Base-by-base conservation (phyloP, 148 eudicot species). In the Dianthus caryophyllus region DNA sequence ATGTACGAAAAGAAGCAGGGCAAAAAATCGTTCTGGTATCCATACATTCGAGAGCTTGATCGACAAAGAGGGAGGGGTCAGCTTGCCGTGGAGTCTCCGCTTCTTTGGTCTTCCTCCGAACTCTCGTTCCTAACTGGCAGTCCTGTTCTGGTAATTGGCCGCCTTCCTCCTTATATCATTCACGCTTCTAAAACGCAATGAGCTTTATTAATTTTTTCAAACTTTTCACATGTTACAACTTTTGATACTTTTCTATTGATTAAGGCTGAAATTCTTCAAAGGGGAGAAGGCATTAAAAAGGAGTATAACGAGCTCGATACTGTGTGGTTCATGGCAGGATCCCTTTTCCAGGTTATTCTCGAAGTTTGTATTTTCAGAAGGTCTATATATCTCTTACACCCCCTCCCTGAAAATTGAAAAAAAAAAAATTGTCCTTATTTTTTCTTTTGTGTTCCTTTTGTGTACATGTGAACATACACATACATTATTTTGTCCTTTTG, bases 1-100 rank as follows among this genome's bases (percentile, higher is more conserved):
- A 94, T 94, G 99, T 94, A 94, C 77, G 99, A 94, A 81, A 94
- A 94, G 82, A 94, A 94, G 81, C 99, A 94, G 71, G 91, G 97
- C 2, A 90, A 85, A 70, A 84, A 82, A 79, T 94, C 99, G 36
- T 86, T 90, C 70, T 94, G 99, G 99, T 90, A 88, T 75, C 99
- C 97, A 10, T 94, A 86, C 67, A 94, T 94, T 68, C 84, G 84
- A 82, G 99, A 94, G 82, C 97, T 94, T 77, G 99, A 94, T 82
- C 97, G 97, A 31, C 99, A 94, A 79, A 76, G 99, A 80, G 99
- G 97, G 46, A 85, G 99, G 78, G 99, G 99, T 31, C 99, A 94
- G 77, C 74, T 90, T 67, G 92, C 99, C 43, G 99, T 94, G 41
- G 96, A 94, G 77, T 94, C 99, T 16, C 99, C 99, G 16, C 96